Evolutionary conservation across 2,329 filamentous ascomycete genomes (phyloP), one percentile per base, ranked within the genome.

Genomic region (Fusarium sp.): DNA sequence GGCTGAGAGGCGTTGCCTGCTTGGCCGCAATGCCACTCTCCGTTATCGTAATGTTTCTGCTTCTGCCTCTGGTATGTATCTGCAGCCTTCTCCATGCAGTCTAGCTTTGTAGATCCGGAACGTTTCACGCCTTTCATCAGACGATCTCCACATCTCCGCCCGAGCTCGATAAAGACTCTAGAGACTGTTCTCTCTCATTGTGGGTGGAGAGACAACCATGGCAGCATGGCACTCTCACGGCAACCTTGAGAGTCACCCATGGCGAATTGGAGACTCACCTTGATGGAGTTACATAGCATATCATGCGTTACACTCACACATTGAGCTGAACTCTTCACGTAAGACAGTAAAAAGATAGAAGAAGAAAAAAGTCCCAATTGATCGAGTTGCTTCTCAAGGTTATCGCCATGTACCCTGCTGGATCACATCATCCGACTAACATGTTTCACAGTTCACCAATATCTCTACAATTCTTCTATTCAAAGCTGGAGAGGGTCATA

Each of bases 41-140:
- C 39, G 35, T 33, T 31, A 47, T 52, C 49, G 49, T 26, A 20
- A 26, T 36, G 49, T 35, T 35, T 44, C 61, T 70, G 45, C 42
- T 35, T 44, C 49, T 69, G 44, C 35, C 66, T 65, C 52, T 47
- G 54, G 57, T 58, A 39, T 62, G 67, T 41, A 48, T 35, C 44
- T 47, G 22, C 49, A 71, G 56, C 52, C 62, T 73, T 54, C 57
- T 72, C 38, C 33, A 68, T 68, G n/a, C 9, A 68, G 71, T 64
- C 45, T 74, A 72, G 67, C 41, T 51, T 66, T 58, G 70, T 61
- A 71, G 70, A 73, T 71, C 69, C 62, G 56, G 69, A 54, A 56
- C 61, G 48, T 59, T 55, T 69, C 41, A 49, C 60, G 48, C 54
- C 48, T 45, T 48, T 63, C 56, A 63, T 51, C 38, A 52, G 44